phyloP scores from a whole-genome alignment of 352 stramenopile species.

The Phytophthora palmivora region DNA sequence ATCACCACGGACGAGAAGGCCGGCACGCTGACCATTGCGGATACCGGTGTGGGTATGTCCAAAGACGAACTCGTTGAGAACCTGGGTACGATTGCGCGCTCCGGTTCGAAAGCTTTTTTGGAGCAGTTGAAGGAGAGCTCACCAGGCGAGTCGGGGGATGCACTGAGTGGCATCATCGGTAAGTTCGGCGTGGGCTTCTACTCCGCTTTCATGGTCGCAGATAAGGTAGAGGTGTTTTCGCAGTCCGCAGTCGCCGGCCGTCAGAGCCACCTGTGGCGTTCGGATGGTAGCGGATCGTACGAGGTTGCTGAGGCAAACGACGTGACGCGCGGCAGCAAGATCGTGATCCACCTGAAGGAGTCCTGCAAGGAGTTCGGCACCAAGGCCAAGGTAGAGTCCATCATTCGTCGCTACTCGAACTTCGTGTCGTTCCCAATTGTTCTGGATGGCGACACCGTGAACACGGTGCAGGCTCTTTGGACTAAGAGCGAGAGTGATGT shows the following conservation, averaged over 20 bases:
- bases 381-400: conserved; percentile 92
- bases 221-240: conserved; percentile 95
- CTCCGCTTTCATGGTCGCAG: conserved; percentile 99
- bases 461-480: conserved; percentile 99
- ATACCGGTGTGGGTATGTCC: conserved; percentile 99
- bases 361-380: conserved; percentile 96
- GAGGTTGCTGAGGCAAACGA: conserved; percentile 74
- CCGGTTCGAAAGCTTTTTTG: conserved; percentile 97
- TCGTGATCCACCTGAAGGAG: conserved; percentile 98
- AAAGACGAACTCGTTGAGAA: conserved; percentile 97
- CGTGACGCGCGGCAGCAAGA: conserved; percentile 93
- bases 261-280: conserved; percentile 73
- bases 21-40: conserved; percentile 97
- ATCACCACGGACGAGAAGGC: conserved; percentile 96
- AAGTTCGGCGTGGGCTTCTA: conserved; percentile 99
- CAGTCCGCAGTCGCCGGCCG: conserved; percentile 69
- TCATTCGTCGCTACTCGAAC: conserved; percentile 99
- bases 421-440: conserved; percentile 99
- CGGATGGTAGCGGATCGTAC: conserved; percentile 86
- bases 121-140: conserved; percentile 90
- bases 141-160: conserved; percentile 69
- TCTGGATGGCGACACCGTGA: conserved; percentile 97
- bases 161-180: conserved; percentile 95
- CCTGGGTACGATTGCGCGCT: conserved; percentile 98
- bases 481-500: conserved; percentile 95